Evolutionary conservation across 352 stramenopile species (phyloP).

Genomic region (Blastocystis sp.): DNA sequence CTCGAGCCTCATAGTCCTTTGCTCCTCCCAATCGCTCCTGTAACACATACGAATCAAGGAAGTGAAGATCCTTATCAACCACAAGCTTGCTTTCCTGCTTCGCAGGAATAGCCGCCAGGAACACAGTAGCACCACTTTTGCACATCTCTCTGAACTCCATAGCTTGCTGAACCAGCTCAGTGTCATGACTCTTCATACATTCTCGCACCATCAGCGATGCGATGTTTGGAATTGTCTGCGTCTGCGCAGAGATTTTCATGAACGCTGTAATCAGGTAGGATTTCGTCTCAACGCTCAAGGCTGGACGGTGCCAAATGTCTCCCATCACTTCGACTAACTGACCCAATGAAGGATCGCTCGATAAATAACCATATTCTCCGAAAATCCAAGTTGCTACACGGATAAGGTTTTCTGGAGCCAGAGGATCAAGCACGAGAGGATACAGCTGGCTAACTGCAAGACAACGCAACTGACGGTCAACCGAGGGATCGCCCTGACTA

Average conservation of each 20-base stretch:
- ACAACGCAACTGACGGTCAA: neutral
- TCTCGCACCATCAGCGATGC: constrained; percentile 42
- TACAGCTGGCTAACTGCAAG: constrained; percentile 39
- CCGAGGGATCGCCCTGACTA: constrained; percentile 5
- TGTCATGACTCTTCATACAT: constrained; percentile 36
- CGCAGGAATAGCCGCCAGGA: constrained; percentile 33
- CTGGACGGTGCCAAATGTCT: constrained; percentile 36
- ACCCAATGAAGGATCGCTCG: neutral
- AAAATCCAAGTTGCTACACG: constrained; percentile 51
- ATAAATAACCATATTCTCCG: constrained; percentile 45
- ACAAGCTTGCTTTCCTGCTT: neutral
- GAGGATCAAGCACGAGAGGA: neutral
- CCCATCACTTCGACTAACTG: constrained; percentile 30
- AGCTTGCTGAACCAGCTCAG: constrained; percentile 17
- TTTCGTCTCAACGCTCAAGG: constrained; percentile 22
- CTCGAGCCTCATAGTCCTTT: constrained; percentile 34
- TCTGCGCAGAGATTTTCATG: constrained; percentile 60
- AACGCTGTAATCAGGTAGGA: constrained; percentile 35
- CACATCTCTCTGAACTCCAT: constrained; percentile 60
- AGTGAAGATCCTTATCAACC: constrained; percentile 33
- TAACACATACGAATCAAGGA: constrained; percentile 51
- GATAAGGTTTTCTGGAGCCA: constrained; percentile 41
- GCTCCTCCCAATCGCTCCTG: constrained; percentile 4
- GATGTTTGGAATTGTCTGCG: constrained; percentile 36
- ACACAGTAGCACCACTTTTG: constrained; percentile 18